Conservation (phyloP, 305 asterid species). For the Fraxinus sp. region DNA sequence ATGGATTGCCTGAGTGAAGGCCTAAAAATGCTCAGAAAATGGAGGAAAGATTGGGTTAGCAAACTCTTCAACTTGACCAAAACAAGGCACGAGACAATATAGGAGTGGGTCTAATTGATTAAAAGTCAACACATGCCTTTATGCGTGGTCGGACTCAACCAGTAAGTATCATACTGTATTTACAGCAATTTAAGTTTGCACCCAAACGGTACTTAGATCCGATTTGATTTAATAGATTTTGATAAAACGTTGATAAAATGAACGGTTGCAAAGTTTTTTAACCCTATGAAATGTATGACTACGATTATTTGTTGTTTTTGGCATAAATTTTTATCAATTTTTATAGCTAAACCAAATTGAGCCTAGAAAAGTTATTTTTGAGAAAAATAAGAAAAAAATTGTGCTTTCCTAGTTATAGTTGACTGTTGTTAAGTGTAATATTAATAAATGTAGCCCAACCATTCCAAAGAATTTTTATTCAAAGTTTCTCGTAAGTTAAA, state of each 20-base stretch:
- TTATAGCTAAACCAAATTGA: no score
- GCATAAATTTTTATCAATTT: no score
- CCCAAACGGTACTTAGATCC: neutral
- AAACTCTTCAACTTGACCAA: neutral
- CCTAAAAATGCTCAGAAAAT: conserved; percentile 33
- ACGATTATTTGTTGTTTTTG: no score
- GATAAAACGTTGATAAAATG: no score
- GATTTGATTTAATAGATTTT: no score
- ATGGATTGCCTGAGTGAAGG: conserved; percentile 41
- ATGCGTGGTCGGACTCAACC: neutral
- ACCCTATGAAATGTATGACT: no score
- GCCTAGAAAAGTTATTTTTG: no score
- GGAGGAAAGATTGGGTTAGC: neutral
- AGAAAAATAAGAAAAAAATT: no score
- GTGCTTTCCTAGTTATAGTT: neutral
- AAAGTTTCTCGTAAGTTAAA: neutral
- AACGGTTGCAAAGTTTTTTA: no score
- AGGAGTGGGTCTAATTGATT: neutral
- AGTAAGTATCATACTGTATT: neutral
- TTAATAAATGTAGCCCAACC: neutral
- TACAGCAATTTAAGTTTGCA: neutral
- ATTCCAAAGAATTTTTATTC: neutral
- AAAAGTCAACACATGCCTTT: neutral
- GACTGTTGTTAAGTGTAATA: no score
- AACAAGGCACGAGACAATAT: neutral